Conservation (phyloP, 805 yeast species). For the Wickerhamia fluorescens region DNA sequence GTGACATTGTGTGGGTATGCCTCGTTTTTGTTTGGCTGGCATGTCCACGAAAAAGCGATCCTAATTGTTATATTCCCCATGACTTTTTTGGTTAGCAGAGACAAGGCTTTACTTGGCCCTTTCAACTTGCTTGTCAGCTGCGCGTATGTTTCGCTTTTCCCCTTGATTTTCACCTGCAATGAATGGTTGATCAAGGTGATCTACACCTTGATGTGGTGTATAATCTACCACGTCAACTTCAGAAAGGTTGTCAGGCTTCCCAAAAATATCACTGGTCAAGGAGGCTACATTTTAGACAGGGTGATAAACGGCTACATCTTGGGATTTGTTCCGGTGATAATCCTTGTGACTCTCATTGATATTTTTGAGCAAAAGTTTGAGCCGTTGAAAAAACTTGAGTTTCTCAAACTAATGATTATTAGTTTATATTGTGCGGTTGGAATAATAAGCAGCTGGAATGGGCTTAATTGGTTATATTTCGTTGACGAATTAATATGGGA, state of each 20-base stretch:
- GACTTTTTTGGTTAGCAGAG: slow-evolving; percentile 65
- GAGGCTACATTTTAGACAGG: slow-evolving; percentile 52
- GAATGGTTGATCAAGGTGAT: slow-evolving; percentile 73
- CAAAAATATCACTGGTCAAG: slow-evolving; percentile 14
- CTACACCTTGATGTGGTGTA: slow-evolving; percentile 81
- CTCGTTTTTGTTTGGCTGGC: slow-evolving; percentile 95
- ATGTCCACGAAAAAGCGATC: slow-evolving; percentile 97
- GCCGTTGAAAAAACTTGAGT: slow-evolving; percentile 55
- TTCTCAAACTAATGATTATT: slow-evolving; percentile 70
- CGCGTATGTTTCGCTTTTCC: slow-evolving; percentile 84
- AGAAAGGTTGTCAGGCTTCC: slow-evolving; percentile 64
- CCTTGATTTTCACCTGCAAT: slow-evolving; percentile 71
- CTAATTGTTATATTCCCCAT: slow-evolving; percentile 83
- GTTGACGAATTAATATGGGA: slow-evolving; percentile 71
- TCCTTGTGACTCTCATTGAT: slow-evolving; percentile 37
- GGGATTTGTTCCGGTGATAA: slow-evolving; percentile 60
- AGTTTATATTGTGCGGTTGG: slow-evolving; percentile 87
- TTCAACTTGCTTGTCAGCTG: slow-evolving; percentile 68
- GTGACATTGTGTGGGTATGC: slow-evolving; percentile 86
- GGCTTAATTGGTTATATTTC: slow-evolving; percentile 82
- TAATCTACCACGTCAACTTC: slow-evolving; percentile 65
- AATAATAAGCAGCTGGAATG: slow-evolving; percentile 78
- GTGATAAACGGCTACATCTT: slow-evolving; percentile 58
- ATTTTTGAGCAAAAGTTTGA: slow-evolving; percentile 49
- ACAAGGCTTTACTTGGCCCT: slow-evolving; percentile 62